Base-by-base conservation (phyloP, 2,329 filamentous ascomycete species). In the Fusarium sp. region DNA sequence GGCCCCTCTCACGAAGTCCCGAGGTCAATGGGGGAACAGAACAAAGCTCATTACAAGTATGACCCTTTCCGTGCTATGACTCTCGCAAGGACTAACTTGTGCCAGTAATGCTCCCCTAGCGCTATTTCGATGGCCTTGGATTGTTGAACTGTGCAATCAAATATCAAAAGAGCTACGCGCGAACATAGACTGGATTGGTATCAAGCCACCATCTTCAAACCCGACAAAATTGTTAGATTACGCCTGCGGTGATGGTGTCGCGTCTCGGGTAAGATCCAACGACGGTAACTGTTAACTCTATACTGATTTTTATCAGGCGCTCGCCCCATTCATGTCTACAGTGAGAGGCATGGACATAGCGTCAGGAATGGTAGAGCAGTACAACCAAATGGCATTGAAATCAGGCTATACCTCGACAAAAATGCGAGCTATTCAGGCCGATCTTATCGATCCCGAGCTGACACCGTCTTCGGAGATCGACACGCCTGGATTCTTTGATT, bases 331-430 rank as follows among this genome's bases (percentile, higher is more conserved):
- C n/a, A 73, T 82, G 26, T 75, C 78, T 5, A 70, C 56, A 5
- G 75, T 81, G 15, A 77, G 79, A 44, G 82, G 82, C 13, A 78
- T 83, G 32, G 82, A 84, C 56, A 77, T 84, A 30, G 82, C 82
- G 2, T 70, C 77, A 0, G 72, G 73, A 24, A 82, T 83, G 77
- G 77, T 77, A 10, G 66, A 75, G 5, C 75, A 79, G 60, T 84
- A 81, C 73, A 82, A 83, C 52, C 20, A 67, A 9, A 73, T 73
- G 56, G 80, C 79, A 0, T n/a, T 62, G 5, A 74, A 78, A 22
- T 67, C 74, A 22, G 77, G 77, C 2, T 73, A 78, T 34, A 50
- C 67, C 1, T 61, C 70, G 0, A 70, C 74, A 11, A 75, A 78
- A n/a, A 81, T 80, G 56, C 78, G 67, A 17, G 82, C 82, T 30